A percentile compares a stretch with the other conserved stretches of the same genome.
Evolutionary conservation across 108 stramenopile genomes (phyloP).

Genomic region (Aureococcus anophagefferens): DNA sequence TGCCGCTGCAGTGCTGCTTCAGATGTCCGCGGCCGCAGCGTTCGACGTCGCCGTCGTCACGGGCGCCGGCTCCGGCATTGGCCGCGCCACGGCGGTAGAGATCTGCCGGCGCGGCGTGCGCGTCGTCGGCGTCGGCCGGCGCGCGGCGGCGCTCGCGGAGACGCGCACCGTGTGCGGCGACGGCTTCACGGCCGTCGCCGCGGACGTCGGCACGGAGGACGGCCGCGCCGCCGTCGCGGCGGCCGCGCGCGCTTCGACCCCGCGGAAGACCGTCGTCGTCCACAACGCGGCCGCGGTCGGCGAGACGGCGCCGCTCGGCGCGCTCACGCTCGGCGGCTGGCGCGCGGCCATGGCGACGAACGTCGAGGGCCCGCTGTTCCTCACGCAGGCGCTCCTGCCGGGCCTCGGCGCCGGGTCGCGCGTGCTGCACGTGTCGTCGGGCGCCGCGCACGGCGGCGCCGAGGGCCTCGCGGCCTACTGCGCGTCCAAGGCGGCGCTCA

Average conservation of each 20-base stretch:
- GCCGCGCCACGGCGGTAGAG: neutral
- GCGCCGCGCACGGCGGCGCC: neutral
- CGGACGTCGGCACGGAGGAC: neutral
- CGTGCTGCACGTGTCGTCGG: neutral
- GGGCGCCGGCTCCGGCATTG: neutral
- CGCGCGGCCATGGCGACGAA: neutral
- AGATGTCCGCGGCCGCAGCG: too few species aligned
- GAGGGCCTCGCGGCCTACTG: neutral
- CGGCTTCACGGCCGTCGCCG: neutral
- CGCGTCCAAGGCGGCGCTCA: neutral
- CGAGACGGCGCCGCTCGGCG: neutral
- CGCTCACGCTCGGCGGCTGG: neutral
- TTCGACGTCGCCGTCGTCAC: neutral
- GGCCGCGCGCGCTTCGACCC: neutral
- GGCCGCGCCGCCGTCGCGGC: neutral
- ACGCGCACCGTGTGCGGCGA: neutral
- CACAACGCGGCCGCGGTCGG: neutral
- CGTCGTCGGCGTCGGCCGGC: neutral
- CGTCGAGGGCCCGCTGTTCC: neutral
- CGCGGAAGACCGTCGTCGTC: neutral
- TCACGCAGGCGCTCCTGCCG: neutral
- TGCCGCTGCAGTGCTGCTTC: too few species aligned
- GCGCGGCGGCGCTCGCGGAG: neutral
- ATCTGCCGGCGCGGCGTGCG: neutral
- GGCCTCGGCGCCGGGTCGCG: neutral